Percentiles rank a stretch among this genome's conserved stretches.
These are phyloP conservation scores for Thozetella sp. DNA, from an alignment of 495 filamentous ascomycete species.

Conservation along the genomic window DNA sequence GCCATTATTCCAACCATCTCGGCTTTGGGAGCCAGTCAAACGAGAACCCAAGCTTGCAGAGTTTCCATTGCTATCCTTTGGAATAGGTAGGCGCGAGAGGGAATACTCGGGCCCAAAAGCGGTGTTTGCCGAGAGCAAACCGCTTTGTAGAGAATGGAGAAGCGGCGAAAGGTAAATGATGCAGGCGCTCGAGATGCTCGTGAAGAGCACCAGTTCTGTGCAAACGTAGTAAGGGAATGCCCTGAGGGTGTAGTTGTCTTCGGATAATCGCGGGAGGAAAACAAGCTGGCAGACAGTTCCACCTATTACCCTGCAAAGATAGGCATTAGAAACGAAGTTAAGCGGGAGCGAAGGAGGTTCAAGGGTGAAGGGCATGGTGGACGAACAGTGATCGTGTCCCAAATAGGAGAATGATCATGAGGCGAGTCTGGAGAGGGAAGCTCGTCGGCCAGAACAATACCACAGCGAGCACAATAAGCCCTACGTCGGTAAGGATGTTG, in stretches of 20 bases:
- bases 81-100: not conserved
- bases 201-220: conserved; percentile 19
- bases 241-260: conserved; percentile 15
- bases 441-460: not conserved
- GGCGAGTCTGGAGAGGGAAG: not conserved
- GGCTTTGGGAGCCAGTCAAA: no score
- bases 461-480: conserved; percentile 17
- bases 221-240: conserved; percentile 21
- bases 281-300: conserved; percentile 18
- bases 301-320: conserved; percentile 17
- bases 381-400: not conserved
- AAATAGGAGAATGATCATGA: not conserved
- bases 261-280: conserved; percentile 18
- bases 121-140: conserved; percentile 18
- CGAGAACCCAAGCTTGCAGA: no score
- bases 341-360: not conserved
- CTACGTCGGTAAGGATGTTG: conserved; percentile 42
- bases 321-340: conserved; percentile 18
- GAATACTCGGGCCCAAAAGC: not conserved
- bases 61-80: no score
- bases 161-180: conserved; percentile 23
- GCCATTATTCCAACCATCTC: no score
- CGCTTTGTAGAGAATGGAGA: conserved; percentile 22
- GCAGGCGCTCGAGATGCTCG: conserved; percentile 18
- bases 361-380: not conserved